phyloP scores from a whole-genome alignment of 225 moss, liverwort and hornwort genomes.

The Asterella californica region DNA sequence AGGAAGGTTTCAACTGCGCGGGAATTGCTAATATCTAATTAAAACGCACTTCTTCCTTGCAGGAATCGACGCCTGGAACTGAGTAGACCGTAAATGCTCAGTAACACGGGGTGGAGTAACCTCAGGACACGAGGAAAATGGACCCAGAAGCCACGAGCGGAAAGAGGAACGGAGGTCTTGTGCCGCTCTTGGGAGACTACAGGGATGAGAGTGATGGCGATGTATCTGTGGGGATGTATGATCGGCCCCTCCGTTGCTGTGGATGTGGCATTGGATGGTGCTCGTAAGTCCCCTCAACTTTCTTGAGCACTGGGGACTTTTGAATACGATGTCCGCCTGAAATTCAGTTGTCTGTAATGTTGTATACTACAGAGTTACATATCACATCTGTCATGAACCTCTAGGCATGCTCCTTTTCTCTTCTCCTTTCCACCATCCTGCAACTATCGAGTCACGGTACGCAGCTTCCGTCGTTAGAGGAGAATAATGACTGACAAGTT shows the following conservation, averaged over 20 bases:
- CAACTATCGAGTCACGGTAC: no score
- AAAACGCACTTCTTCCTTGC: neutral
- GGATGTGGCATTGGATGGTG: constrained; percentile 98
- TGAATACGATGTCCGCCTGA: neutral
- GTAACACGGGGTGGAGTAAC: neutral
- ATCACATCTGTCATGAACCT: neutral
- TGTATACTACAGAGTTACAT: neutral
- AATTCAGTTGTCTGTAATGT: neutral
- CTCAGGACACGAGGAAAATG: constrained; percentile 27
- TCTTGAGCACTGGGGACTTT: neutral
- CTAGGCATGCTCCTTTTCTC: neutral
- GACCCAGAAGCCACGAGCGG: constrained; percentile 52
- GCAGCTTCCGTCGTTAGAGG: no score
- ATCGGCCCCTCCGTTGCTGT: constrained; percentile 79
- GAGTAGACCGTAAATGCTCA: no score
- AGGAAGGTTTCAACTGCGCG: neutral
- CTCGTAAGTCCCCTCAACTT: constrained; percentile 40
- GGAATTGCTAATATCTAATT: neutral
- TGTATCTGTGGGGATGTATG: constrained; percentile 56
- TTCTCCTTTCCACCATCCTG: no score
- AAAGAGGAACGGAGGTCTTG: constrained; percentile 28
- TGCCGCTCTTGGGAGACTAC: constrained; percentile 49
- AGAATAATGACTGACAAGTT: no score
- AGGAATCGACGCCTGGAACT: neutral
- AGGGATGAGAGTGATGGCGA: constrained; percentile 34